Conservation (phyloP, 2,329 filamentous ascomycete genomes). For the Metarhizium anisopliae region DNA sequence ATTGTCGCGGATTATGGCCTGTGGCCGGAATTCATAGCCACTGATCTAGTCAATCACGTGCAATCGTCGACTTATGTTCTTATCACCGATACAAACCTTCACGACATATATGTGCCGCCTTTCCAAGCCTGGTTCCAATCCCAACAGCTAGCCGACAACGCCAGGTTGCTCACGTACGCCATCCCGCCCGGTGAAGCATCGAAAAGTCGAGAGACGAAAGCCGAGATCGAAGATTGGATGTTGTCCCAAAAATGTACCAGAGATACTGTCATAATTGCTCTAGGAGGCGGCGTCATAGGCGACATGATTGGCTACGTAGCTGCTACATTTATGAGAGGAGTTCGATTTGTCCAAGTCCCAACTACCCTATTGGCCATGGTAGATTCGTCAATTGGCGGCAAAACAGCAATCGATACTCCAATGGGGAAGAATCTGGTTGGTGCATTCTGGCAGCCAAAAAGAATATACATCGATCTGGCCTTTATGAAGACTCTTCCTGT, state of each 20-base stretch:
- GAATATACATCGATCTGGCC: slow-evolving; percentile 87
- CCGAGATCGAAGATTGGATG: slow-evolving; percentile 96
- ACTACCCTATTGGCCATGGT: slow-evolving; percentile 96
- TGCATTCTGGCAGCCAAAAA: slow-evolving; percentile 90
- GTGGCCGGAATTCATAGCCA: slow-evolving; percentile 72
- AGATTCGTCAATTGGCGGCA: slow-evolving; percentile 95
- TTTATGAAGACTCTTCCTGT: slow-evolving; percentile 87
- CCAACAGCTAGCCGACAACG: slow-evolving; percentile 20
- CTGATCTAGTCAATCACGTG: slow-evolving; percentile 70
- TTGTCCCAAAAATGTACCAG: slow-evolving; percentile 83
- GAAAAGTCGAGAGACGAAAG: slow-evolving; percentile 89
- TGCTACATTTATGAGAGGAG: slow-evolving; percentile 95
- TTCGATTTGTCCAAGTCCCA: slow-evolving; percentile 92
- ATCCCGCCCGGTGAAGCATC: slow-evolving; percentile 89
- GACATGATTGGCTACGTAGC: slow-evolving; percentile 98
- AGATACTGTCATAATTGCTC: slow-evolving; percentile 88
- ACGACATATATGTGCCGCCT: slow-evolving; percentile 66
- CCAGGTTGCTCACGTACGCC: slow-evolving; percentile 73
- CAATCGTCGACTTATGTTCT: slow-evolving; percentile 88
- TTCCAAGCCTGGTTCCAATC: slow-evolving; percentile 46
- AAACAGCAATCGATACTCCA: slow-evolving; percentile 95
- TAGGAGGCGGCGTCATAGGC: slow-evolving; percentile 93
- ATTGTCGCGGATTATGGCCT: slow-evolving; percentile 90
- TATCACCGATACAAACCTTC: slow-evolving; percentile 92
- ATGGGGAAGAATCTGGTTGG: slow-evolving; percentile 94